A percentile compares a stretch with the other conserved stretches of the same genome.
Conservation (phyloP, 257 asterid species). For the Jacaranda copaia region DNA sequence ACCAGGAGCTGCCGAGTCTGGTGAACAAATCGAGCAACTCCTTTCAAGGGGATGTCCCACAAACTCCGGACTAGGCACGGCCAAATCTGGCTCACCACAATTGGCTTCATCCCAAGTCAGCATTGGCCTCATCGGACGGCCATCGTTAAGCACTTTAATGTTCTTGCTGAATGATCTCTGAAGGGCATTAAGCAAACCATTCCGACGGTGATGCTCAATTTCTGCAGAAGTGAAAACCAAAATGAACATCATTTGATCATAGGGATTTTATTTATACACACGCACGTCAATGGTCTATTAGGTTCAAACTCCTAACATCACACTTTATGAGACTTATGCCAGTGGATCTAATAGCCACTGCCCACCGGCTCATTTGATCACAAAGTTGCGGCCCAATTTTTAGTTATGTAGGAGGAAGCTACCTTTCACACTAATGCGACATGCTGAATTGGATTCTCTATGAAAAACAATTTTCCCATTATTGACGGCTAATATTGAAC, state of each 20-base stretch:
- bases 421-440: constrained; percentile 63
- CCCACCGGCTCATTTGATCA: neutral
- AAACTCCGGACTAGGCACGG: constrained; percentile 34
- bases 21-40: constrained; percentile 75
- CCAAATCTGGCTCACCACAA: constrained; percentile 47
- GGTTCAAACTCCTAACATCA: too few species aligned
- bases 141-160: constrained; percentile 54
- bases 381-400: too few species aligned
- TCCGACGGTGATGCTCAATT: constrained; percentile 57
- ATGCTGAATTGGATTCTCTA: constrained; percentile 53
- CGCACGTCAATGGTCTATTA: too few species aligned
- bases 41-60: constrained; percentile 37
- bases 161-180: constrained; percentile 77
- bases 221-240: constrained; percentile 51
- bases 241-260: neutral
- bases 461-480: constrained; percentile 81
- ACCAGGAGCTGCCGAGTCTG: constrained; percentile 25
- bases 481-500: constrained; percentile 76
- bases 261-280: too few species aligned
- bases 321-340: too few species aligned
- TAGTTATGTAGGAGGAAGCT: constrained; percentile 25
- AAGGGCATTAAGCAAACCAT: constrained; percentile 67
- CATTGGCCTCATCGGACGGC: constrained; percentile 40
- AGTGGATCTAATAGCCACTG: too few species aligned
- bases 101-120: constrained; percentile 49